Conservation (phyloP, 2,329 filamentous ascomycete species). For the Aspergillaceae sp. region DNA sequence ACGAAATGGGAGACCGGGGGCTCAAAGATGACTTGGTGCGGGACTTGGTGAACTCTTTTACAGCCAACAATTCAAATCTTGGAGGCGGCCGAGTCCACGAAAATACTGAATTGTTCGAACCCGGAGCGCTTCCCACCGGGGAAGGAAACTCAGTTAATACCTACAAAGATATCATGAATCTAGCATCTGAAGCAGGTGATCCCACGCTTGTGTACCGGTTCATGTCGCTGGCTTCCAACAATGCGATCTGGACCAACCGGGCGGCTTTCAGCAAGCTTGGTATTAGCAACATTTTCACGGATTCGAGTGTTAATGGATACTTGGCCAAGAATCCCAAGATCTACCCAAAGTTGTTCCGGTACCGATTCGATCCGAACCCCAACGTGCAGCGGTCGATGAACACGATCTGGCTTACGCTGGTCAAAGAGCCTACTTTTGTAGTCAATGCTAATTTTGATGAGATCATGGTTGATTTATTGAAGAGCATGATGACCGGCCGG, state of each 20-base stretch:
- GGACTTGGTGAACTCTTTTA: constrained; percentile 83
- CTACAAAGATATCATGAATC: constrained; percentile 91
- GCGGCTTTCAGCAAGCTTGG: constrained; percentile 94
- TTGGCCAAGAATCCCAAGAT: constrained; percentile 80
- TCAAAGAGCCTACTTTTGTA: constrained; percentile 72
- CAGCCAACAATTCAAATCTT: constrained; percentile 54
- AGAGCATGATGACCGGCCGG: constrained; percentile 67
- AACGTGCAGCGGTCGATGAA: constrained; percentile 96
- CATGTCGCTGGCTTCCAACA: constrained; percentile 94
- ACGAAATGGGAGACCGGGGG: constrained; percentile 76
- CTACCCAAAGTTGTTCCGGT: constrained; percentile 89
- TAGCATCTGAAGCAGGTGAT: constrained; percentile 94
- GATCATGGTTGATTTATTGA: constrained; percentile 80
- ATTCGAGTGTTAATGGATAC: constrained; percentile 61
- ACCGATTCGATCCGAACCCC: constrained; percentile 87
- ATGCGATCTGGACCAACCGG: constrained; percentile 93
- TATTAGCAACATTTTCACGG: constrained; percentile 81
- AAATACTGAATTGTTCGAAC: constrained; percentile 89
- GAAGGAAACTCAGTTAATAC: constrained; percentile 85
- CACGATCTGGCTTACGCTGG: constrained; percentile 92
- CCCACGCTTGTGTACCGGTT: constrained; percentile 96
- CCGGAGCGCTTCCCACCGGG: constrained; percentile 79
- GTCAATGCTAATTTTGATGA: constrained; percentile 76
- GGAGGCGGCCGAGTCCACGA: constrained; percentile 68
- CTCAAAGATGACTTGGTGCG: constrained; percentile 76